Conservation (phyloP, 208 protist species). For the Crithidia fasciculata region DNA sequence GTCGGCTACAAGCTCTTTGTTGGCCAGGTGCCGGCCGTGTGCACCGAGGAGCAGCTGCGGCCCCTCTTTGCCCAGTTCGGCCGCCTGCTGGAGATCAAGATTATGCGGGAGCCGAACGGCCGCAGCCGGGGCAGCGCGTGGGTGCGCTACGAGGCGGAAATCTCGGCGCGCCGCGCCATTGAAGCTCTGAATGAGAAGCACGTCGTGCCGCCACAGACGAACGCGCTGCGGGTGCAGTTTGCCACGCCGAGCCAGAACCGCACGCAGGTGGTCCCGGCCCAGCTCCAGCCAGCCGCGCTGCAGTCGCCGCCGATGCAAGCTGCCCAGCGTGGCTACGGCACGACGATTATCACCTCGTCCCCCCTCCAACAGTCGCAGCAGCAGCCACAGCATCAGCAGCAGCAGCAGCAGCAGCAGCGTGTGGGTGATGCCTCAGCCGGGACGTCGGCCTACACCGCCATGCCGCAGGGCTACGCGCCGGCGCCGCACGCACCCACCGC, state of each 20-base stretch:
- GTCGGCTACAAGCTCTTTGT: slow-evolving; percentile 87
- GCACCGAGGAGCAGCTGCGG: slow-evolving; percentile 81
- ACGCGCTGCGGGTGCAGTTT: slow-evolving; percentile 80
- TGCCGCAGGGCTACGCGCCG: slow-evolving; percentile 26
- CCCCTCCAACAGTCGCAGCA: slow-evolving; percentile 6
- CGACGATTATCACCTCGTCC: slow-evolving; percentile 16
- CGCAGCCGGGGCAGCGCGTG: slow-evolving; percentile 84
- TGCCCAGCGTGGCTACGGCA: slow-evolving; percentile 20
- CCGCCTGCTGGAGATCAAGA: slow-evolving; percentile 75
- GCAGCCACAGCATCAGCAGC: slow-evolving; percentile 17
- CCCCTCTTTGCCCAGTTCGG: slow-evolving; percentile 79
- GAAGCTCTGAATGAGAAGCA: slow-evolving; percentile 76
- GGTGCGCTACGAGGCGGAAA: slow-evolving; percentile 79
- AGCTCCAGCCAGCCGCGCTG: slow-evolving; percentile 13
- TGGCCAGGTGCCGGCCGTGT: slow-evolving; percentile 85
- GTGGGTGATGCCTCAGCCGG: background rate
- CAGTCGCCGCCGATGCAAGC: slow-evolving; percentile 21
- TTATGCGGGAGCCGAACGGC: slow-evolving; percentile 82
- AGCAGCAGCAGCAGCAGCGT: slow-evolving; percentile 22
- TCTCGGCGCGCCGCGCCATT: slow-evolving; percentile 70
- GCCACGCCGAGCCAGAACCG: slow-evolving; percentile 46
- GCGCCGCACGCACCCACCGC: slow-evolving; percentile 7
- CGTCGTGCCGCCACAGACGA: slow-evolving; percentile 86
- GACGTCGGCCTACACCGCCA: slow-evolving; percentile 10
- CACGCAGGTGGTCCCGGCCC: slow-evolving; percentile 18